phyloP scores from a whole-genome alignment of 2,329 filamentous ascomycete genomes.

The Scortechinia acanthostroma region DNA sequence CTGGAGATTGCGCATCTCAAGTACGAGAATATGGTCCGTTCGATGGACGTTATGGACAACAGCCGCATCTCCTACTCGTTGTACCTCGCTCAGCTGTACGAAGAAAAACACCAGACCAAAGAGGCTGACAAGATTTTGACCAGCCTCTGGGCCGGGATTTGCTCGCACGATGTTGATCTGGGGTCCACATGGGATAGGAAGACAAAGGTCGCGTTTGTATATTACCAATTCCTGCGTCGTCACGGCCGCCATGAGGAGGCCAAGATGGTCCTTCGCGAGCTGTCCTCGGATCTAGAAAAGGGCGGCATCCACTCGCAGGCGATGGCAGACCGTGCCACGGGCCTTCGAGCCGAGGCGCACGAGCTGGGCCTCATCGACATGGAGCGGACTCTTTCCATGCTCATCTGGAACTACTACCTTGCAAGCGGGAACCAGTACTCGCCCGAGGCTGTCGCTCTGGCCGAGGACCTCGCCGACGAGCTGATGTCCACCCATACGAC shows the following conservation, averaged over 20 bases:
- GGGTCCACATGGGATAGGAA: neutral
- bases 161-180: neutral
- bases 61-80: neutral
- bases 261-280: neutral
- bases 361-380: neutral
- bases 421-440: neutral
- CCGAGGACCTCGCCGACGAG: neutral
- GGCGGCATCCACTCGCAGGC: neutral
- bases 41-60: neutral
- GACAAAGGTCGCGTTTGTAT: neutral
- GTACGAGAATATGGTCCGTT: neutral
- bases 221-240: neutral
- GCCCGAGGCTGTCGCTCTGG: neutral
- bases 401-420: neutral
- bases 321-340: neutral
- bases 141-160: neutral
- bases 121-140: neutral
- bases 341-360: neutral
- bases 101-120: neutral
- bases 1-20: neutral
- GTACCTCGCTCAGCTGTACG: neutral
- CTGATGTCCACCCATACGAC: neutral
- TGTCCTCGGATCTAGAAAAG: neutral
- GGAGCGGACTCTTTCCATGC: neutral
- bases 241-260: neutral